Conservation (phyloP, 306 rosid genomes). For the Pyrus betulifolia region DNA sequence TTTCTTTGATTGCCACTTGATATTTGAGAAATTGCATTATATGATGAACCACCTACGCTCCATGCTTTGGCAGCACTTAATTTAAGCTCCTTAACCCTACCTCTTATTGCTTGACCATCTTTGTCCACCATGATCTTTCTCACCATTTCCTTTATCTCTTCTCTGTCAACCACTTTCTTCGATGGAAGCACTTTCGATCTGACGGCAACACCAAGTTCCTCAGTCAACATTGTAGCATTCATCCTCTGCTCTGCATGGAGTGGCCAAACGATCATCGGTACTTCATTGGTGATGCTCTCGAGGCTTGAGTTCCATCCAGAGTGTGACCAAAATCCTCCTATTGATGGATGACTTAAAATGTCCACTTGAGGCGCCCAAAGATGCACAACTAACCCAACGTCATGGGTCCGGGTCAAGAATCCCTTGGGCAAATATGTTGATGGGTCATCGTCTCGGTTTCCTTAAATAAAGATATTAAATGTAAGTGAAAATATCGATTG, state of each 20-base stretch:
- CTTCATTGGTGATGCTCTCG: constrained; percentile 39
- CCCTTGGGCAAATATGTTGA: constrained; percentile 38
- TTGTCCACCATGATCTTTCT: constrained; percentile 40
- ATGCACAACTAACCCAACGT: constrained; percentile 14
- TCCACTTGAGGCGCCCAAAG: constrained; percentile 42
- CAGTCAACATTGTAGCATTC: constrained; percentile 37
- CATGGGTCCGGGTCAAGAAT: constrained; percentile 26
- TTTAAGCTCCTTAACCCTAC: constrained; percentile 14
- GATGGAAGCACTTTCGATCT: background rate
- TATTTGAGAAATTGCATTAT: constrained; percentile 8
- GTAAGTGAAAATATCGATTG: background rate
- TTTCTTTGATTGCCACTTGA: background rate
- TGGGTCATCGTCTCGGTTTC: background rate
- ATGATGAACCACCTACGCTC: constrained; percentile 26
- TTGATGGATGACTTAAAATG: constrained; percentile 25
- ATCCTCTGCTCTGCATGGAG: constrained; percentile 52
- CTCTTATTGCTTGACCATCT: constrained; percentile 19
- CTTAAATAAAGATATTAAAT: background rate
- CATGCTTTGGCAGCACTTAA: constrained; percentile 21
- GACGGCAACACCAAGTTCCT: constrained; percentile 33
- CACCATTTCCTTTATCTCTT: constrained; percentile 26
- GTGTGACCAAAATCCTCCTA: constrained; percentile 44
- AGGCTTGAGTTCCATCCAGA: constrained; percentile 50
- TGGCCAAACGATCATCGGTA: constrained; percentile 54
- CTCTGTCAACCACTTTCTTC: constrained; percentile 19